These are phyloP conservation scores for Articulospora tetracladia DNA, from an alignment of 495 filamentous ascomycete genomes.

Conservation along the genomic window DNA sequence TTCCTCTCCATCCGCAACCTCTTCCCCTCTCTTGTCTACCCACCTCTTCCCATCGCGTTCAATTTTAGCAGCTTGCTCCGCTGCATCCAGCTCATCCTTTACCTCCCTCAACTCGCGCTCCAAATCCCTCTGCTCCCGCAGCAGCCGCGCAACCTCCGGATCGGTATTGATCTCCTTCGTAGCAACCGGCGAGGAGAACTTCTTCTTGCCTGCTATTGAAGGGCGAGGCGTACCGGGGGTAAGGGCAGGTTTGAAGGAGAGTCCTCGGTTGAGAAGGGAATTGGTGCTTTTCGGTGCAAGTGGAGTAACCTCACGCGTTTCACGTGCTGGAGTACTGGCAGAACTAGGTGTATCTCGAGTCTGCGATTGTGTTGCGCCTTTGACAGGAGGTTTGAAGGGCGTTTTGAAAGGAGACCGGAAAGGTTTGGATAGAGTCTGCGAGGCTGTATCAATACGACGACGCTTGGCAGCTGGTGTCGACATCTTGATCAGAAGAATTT, in stretches of 20 bases:
- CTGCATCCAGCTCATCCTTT: conserved; percentile 24
- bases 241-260: neutral
- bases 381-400: conserved; percentile 65
- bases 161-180: conserved; percentile 25
- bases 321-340: neutral
- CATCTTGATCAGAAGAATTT: conserved; percentile 15
- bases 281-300: conserved; percentile 15
- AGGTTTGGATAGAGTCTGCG: conserved; percentile 53
- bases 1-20: conserved; percentile 4
- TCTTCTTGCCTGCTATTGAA: conserved; percentile 8
- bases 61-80: conserved; percentile 26
- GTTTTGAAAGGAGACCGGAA: conserved; percentile 64
- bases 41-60: conserved; percentile 16
- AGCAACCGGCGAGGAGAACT: conserved; percentile 15
- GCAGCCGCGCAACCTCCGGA: conserved; percentile 17
- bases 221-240: neutral
- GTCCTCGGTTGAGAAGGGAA: neutral
- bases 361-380: conserved; percentile 24
- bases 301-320: conserved; percentile 1
- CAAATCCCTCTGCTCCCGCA: conserved; percentile 22
- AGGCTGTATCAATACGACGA: conserved; percentile 48
- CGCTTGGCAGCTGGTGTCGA: conserved; percentile 42
- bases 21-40: conserved; percentile 2
- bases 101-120: conserved; percentile 27
- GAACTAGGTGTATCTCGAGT: neutral